Evolutionary conservation across 192 early-diverging fungal species (phyloP).

Genomic region (Globomyces pollinis-pini): DNA sequence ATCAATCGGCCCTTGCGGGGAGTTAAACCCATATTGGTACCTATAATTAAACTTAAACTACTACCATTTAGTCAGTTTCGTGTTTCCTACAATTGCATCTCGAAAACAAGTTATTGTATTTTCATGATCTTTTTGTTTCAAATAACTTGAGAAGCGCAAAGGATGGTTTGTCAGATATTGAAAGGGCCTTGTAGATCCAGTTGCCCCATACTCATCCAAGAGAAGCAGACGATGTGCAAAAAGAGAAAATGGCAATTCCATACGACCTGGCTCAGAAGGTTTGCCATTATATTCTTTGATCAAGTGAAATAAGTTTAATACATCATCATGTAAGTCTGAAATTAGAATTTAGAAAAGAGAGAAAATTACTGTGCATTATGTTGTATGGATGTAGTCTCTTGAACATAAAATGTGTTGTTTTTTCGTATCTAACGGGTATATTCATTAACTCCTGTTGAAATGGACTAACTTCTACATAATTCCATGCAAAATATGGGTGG

Average conservation of each 20-base stretch:
- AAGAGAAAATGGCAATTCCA: constrained; percentile 27
- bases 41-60: too few relatives aligned
- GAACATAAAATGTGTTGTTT: constrained; percentile 30
- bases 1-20: constrained; percentile 34
- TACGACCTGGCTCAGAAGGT: too few relatives aligned
- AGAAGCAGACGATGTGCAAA: constrained; percentile 30
- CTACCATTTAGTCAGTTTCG: constrained; percentile 43
- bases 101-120: constrained; percentile 42
- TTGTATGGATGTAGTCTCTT: constrained; percentile 36
- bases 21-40: constrained; percentile 45
- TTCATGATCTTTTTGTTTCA: constrained; percentile 22
- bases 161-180: constrained; percentile 32
- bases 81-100: constrained; percentile 37
- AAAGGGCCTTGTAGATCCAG: constrained; percentile 34
- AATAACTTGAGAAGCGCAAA: constrained; percentile 21
- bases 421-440: constrained; percentile 33
- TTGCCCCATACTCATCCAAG: constrained; percentile 24
- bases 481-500: constrained; percentile 32
- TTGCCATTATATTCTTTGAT: constrained; percentile 28
- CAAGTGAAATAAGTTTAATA: constrained; percentile 29
- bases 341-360: too few relatives aligned
- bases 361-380: constrained; percentile 55
- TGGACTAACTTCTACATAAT: constrained; percentile 31
- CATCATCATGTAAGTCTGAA: constrained; percentile 45
- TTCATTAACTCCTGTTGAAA: constrained; percentile 28